These are phyloP conservation scores for Beauveria asiatica DNA, from an alignment of 2,329 filamentous ascomycete genomes.

Conservation along the genomic window DNA sequence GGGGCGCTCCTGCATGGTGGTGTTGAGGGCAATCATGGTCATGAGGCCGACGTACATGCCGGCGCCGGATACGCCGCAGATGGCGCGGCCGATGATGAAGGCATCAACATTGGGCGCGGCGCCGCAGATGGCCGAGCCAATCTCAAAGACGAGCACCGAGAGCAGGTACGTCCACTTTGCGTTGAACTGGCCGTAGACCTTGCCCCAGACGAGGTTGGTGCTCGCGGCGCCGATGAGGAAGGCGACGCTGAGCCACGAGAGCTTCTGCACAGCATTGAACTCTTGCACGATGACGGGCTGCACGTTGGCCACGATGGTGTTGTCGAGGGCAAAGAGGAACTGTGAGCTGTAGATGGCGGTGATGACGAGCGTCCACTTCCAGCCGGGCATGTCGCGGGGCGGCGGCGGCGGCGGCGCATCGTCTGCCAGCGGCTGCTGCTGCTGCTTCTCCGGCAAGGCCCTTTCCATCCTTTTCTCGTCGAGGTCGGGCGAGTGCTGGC, in stretches of 20 bases:
- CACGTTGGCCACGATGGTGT: conserved; percentile 40
- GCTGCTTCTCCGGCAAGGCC: not conserved
- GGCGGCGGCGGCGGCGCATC: not conserved
- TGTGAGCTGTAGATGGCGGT: conserved; percentile 11
- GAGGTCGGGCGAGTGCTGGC: not conserved
- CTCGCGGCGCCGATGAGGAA: conserved; percentile 32
- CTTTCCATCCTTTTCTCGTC: not conserved
- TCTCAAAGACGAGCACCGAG: conserved; percentile 17
- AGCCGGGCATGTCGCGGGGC: not conserved
- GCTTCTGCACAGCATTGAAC: conserved; percentile 26
- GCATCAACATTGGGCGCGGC: conserved; percentile 31
- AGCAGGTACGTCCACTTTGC: conserved; percentile 29
- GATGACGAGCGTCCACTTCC: conserved; percentile 13
- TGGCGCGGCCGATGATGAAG: conserved; percentile 34
- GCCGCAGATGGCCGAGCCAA: conserved; percentile 27
- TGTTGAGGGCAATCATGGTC: conserved; percentile 19
- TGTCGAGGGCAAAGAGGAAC: conserved; percentile 37
- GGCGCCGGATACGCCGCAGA: conserved; percentile 31
- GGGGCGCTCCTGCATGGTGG: conserved; percentile 18
- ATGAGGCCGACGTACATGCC: conserved; percentile 29
- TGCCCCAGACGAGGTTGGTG: conserved; percentile 32
- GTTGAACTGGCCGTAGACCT: conserved; percentile 33
- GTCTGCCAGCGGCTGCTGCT: not conserved
- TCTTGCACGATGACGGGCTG: conserved; percentile 29
- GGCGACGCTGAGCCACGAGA: conserved; percentile 30